Base-by-base conservation (phyloP, 495 filamentous ascomycete species). In the Aspergillus homomorphus region DNA sequence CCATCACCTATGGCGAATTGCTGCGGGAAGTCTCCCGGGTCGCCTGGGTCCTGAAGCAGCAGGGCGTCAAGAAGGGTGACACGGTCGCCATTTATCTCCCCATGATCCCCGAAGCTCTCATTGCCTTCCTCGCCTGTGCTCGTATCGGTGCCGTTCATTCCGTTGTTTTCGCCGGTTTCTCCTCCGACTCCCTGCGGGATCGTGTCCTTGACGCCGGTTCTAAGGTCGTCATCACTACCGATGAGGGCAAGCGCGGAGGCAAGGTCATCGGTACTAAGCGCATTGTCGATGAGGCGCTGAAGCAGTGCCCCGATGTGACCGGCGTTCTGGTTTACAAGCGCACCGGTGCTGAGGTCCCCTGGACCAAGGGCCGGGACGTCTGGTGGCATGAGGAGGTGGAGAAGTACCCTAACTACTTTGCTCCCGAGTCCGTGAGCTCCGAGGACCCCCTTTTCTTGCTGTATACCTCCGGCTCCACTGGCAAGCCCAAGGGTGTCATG, bases 361-460 rank as follows among this genome's bases (percentile, higher is more conserved):
- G 85, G 89, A 96, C 91, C 45, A 69, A 81, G 57, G 93, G 92
- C 60, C 85, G 94, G 65, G 95, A 99, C 73, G 79, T 83, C 61
- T 99, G 94, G 94, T 99, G 94, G 94, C 89, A 98, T 72, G 94
- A 97, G 77, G 92, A 99, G 81, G 84, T 90, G 28, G 90, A 92
- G 73, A 98, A 97, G 75, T 98, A 88, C 80, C 94, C 95, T 24
- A 77, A 83, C 53, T 98, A 97, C 78, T 83, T 92, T 66, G 79
- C 92, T 22, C 92, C 93, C 12, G 91, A 92, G 75, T 71, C 86
- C 53, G 85, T 99, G 82, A 89, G 78, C 78, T 89, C 94, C 1
- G 94, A 99, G 73, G 94, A 99, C 63, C 95, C 94, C 45, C 84
- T 99, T 10, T 99, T 98, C 85, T 75, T 99, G 56, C 87, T 99